phyloP scores from a whole-genome alignment of 2,329 filamentous ascomycete species.

The Fusarium mangiferae region DNA sequence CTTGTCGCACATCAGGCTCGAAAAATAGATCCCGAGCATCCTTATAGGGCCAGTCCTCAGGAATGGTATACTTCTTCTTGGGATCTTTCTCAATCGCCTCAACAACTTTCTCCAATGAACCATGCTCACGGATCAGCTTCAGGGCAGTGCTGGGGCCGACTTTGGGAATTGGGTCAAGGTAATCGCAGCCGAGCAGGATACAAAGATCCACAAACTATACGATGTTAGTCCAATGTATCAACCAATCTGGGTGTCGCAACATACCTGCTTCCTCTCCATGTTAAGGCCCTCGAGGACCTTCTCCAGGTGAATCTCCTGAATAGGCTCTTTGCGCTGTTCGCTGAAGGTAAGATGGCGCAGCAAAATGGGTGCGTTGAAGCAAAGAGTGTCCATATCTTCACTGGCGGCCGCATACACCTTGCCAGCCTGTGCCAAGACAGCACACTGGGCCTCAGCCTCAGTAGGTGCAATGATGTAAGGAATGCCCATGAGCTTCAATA shows the following conservation, averaged over 20 bases:
- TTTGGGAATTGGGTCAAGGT: slow-evolving; percentile 95
- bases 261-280: slow-evolving; percentile 88
- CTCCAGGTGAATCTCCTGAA: slow-evolving; percentile 91
- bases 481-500: slow-evolving; percentile 95
- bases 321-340: slow-evolving; percentile 96
- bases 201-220: slow-evolving; percentile 93
- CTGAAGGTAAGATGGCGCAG: slow-evolving; percentile 95
- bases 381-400: slow-evolving; percentile 99
- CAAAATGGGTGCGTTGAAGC: slow-evolving; percentile 91
- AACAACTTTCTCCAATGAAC: slow-evolving; percentile 86
- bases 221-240: slow-evolving; percentile 11
- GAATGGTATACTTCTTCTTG: slow-evolving; percentile 83
- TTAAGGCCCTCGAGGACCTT: slow-evolving; percentile 86
- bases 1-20: slow-evolving; percentile 85
- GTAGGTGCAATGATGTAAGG: slow-evolving; percentile 96
- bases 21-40: slow-evolving; percentile 94
- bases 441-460: slow-evolving; percentile 97
- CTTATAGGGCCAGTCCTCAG: slow-evolving; percentile 96
- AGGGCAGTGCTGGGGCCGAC: slow-evolving; percentile 91
- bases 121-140: slow-evolving; percentile 93
- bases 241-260: not conserved
- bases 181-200: slow-evolving; percentile 97
- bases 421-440: slow-evolving; percentile 84
- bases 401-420: slow-evolving; percentile 98
- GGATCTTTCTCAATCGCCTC: slow-evolving; percentile 80